Percentiles rank a stretch among this genome's conserved stretches.
These are phyloP conservation scores for Schwanniomyces pseudopolymorphus DNA, from an alignment of 805 yeast genomes.

Conservation along the genomic window DNA sequence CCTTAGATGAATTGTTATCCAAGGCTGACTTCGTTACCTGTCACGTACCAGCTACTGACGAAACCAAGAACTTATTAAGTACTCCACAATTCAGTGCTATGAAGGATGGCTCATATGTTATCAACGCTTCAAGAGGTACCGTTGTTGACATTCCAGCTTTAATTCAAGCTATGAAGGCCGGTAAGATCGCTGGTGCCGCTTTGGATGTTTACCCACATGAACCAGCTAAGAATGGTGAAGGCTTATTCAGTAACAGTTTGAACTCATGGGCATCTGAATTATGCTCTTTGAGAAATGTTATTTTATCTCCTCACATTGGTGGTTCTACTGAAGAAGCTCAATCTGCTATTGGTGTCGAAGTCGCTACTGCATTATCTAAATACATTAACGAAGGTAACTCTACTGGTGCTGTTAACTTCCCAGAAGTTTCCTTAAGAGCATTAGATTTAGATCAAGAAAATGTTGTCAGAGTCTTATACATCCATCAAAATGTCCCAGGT, in stretches of 20 bases:
- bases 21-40: slow-evolving; percentile 85
- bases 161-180: slow-evolving; percentile 85
- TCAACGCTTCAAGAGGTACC: slow-evolving; percentile 97
- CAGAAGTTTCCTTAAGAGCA: slow-evolving; percentile 91
- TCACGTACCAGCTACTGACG: slow-evolving; percentile 94
- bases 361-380: slow-evolving; percentile 78
- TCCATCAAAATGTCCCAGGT: slow-evolving; percentile 98
- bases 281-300: slow-evolving; percentile 78
- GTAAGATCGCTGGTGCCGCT: slow-evolving; percentile 96
- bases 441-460: slow-evolving; percentile 83
- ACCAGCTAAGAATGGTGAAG: slow-evolving; percentile 95
- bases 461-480: slow-evolving; percentile 89
- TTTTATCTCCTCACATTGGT: slow-evolving; percentile 96
- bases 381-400: slow-evolving; percentile 96
- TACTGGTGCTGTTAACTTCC: slow-evolving; percentile 96
- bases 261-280: slow-evolving; percentile 85
- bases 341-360: slow-evolving; percentile 95
- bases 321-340: slow-evolving; percentile 99
- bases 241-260: slow-evolving; percentile 66
- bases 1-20: slow-evolving; percentile 78
- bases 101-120: slow-evolving; percentile 93
- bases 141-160: slow-evolving; percentile 96
- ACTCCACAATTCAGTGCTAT: slow-evolving; percentile 91
- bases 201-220: slow-evolving; percentile 95
- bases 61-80: slow-evolving; percentile 86